Evolutionary conservation across 2,329 filamentous ascomycete species (phyloP).

Genomic region (Zymoseptoria ardabiliae): DNA sequence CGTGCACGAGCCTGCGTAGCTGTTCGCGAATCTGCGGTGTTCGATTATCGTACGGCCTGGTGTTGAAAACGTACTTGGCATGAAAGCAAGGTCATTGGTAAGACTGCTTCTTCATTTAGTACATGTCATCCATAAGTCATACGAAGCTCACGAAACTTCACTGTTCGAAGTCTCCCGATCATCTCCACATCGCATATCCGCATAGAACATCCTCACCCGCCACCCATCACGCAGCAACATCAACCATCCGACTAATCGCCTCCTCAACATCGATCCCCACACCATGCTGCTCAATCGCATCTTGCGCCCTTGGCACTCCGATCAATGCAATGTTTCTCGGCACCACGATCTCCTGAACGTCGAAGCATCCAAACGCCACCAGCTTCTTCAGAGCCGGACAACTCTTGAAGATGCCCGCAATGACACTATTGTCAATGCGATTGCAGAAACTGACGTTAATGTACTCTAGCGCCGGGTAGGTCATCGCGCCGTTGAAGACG

Average conservation of each 20-base stretch:
- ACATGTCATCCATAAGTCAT: neutral
- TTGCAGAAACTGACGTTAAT: slow-evolving; percentile 58
- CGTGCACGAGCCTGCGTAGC: neutral
- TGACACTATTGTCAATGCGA: slow-evolving; percentile 45
- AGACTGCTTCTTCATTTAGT: neutral
- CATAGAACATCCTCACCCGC: neutral
- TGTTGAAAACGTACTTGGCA: too few species aligned
- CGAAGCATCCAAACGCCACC: slow-evolving; percentile 57
- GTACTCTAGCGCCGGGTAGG: slow-evolving; percentile 62
- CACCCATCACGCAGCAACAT: neutral
- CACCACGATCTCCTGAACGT: slow-evolving; percentile 49
- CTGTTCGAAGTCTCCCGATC: neutral
- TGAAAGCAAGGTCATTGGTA: neutral
- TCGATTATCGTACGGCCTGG: neutral
- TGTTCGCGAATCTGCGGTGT: neutral
- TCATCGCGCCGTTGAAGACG: slow-evolving; percentile 56
- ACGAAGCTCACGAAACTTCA: neutral
- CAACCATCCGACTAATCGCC: slow-evolving; percentile 11
- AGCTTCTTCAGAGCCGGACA: slow-evolving; percentile 46
- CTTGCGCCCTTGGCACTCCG: slow-evolving; percentile 52
- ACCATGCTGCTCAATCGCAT: slow-evolving; percentile 48
- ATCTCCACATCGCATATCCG: neutral
- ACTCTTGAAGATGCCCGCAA: slow-evolving; percentile 45
- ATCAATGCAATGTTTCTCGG: slow-evolving; percentile 53
- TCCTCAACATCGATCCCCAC: slow-evolving; percentile 30